Evolutionary conservation across 805 yeast species (phyloP).

Genomic region (Lipomyces kockii): DNA sequence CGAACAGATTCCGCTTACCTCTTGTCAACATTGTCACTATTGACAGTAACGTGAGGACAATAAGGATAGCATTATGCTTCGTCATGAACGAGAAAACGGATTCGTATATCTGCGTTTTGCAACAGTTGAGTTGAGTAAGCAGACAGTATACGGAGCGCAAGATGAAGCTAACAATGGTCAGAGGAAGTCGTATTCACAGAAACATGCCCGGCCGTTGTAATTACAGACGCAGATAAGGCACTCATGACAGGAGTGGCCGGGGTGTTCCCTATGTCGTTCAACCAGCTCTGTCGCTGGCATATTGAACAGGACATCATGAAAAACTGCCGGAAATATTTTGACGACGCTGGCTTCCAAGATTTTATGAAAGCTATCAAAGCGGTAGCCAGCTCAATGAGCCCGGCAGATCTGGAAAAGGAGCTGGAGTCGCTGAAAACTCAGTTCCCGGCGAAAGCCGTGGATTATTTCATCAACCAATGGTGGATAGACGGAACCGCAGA

Average conservation of each 20-base stretch:
- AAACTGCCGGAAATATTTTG: background rate
- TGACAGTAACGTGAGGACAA: background rate
- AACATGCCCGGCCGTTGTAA: background rate
- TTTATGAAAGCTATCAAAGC: background rate
- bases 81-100: no score
- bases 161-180: background rate
- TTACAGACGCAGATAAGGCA: background rate
- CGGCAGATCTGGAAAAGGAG: no score
- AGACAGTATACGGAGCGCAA: background rate
- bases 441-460: no score
- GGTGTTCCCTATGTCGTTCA: no score
- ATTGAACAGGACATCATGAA: background rate
- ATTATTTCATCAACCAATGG: no score
- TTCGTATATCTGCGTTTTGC: background rate
- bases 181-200: background rate
- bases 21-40: background rate
- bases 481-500: no score
- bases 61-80: background rate
- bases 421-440: no score
- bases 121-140: background rate
- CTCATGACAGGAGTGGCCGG: background rate
- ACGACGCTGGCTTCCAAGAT: background rate
- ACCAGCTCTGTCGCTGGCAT: no score
- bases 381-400: no score
- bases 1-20: conserved; percentile 2